These are phyloP conservation scores for Coriolopsis trogii DNA, from an alignment of 1,284 basidiomycete genomes.

Conservation along the genomic window DNA sequence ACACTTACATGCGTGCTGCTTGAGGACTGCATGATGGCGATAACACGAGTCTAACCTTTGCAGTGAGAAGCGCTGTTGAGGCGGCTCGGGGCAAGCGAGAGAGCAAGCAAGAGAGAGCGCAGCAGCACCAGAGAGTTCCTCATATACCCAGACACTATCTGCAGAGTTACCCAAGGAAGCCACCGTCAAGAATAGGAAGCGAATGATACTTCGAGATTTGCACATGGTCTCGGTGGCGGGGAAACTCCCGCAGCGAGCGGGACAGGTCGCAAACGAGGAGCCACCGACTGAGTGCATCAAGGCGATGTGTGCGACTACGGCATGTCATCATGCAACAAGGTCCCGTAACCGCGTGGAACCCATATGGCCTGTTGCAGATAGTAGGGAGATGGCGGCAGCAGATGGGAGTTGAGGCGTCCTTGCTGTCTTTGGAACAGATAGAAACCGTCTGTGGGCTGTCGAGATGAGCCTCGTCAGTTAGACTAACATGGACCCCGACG, in stretches of 20 bases:
- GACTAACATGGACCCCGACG: too few relatives aligned
- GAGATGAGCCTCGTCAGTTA: too few relatives aligned
- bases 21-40: conserved; percentile 17
- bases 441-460: neutral
- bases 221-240: conserved; percentile 11
- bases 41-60: too few relatives aligned
- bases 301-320: conserved; percentile 19
- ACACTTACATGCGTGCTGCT: conserved; percentile 15
- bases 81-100: neutral
- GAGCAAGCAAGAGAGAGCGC: neutral
- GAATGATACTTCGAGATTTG: conserved; percentile 3
- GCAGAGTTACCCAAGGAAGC: neutral
- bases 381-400: conserved; percentile 1
- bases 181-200: neutral
- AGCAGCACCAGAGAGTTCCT: neutral
- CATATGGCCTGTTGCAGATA: conserved; percentile 18
- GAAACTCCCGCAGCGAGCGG: neutral
- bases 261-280: too few relatives aligned
- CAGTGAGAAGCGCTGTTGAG: too few relatives aligned
- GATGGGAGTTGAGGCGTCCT: neutral
- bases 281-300: conserved; percentile 10
- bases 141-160: conserved; percentile 20
- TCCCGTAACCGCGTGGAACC: conserved; percentile 9
- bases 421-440: neutral
- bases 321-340: conserved; percentile 16